Percentiles rank a stretch among this genome's conserved stretches.
Evolutionary conservation across 768 basidiomycete species (phyloP).

Genomic region (Coprinopsis sp.): DNA sequence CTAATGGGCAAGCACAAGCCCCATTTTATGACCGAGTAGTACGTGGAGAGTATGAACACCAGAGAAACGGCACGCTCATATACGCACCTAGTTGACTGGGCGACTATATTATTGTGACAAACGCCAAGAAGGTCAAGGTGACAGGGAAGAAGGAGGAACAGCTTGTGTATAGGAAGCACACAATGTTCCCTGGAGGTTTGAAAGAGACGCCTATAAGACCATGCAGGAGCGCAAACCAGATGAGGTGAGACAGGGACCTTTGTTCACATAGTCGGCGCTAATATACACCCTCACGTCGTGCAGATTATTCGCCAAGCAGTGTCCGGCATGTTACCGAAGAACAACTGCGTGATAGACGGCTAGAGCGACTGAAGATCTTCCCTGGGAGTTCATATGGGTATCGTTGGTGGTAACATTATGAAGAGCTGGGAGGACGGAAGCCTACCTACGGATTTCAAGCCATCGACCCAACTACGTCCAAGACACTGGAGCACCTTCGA

Average conservation of each 20-base stretch:
- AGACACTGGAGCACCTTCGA: slow-evolving; percentile 32
- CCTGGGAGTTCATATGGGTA: slow-evolving; percentile 73
- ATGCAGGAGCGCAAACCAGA: slow-evolving; percentile 88
- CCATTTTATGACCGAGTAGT: slow-evolving; percentile 91
- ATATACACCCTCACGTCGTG: background rate
- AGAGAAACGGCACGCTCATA: background rate
- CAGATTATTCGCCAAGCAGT: slow-evolving; percentile 96
- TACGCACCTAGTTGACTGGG: slow-evolving; percentile 78
- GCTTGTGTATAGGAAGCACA: slow-evolving; percentile 81
- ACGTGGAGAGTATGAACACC: slow-evolving; percentile 20
- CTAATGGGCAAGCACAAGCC: slow-evolving; percentile 99
- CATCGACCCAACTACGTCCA: slow-evolving; percentile 36
- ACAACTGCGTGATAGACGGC: slow-evolving; percentile 87
- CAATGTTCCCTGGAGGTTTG: slow-evolving; percentile 90
- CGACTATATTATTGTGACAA: slow-evolving; percentile 96
- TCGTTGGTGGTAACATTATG: slow-evolving; percentile 70
- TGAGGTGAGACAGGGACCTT: too few species aligned
- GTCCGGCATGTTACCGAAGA: slow-evolving; percentile 98
- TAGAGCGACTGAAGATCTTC: slow-evolving; percentile 88
- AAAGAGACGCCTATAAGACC: slow-evolving; percentile 84
- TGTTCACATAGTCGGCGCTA: too few species aligned
- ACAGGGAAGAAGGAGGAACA: slow-evolving; percentile 89
- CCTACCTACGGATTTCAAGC: slow-evolving; percentile 45
- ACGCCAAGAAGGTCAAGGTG: slow-evolving; percentile 76
- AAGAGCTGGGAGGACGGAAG: slow-evolving; percentile 84